Evolutionary conservation across 2,329 filamentous ascomycete genomes (phyloP).

Genomic region (Alternaria postmessia): DNA sequence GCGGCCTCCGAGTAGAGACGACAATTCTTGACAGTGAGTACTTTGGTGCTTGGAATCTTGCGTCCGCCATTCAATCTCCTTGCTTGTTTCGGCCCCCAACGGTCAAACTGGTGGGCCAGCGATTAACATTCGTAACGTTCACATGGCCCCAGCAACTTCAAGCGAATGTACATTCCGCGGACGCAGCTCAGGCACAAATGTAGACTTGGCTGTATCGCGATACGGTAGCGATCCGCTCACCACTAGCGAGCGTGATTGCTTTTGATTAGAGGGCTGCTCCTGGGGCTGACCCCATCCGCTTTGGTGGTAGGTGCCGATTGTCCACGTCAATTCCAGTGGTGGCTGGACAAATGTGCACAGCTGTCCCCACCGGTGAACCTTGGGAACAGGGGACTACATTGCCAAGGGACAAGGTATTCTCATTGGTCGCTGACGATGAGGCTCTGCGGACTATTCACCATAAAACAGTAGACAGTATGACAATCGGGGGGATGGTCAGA

Average conservation of each 20-base stretch:
- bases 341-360: slow-evolving; percentile 36
- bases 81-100: slow-evolving; percentile 34
- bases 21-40: slow-evolving; percentile 9
- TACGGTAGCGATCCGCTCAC: slow-evolving; percentile 35
- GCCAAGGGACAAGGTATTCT: slow-evolving; percentile 16
- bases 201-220: slow-evolving; percentile 24
- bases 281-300: slow-evolving; percentile 34
- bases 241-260: slow-evolving; percentile 30
- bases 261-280: slow-evolving; percentile 34
- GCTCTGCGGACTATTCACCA: slow-evolving; percentile 44
- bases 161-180: slow-evolving; percentile 25
- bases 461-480: slow-evolving; percentile 41
- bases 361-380: slow-evolving; percentile 43
- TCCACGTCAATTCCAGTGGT: slow-evolving; percentile 38
- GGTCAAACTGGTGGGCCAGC: slow-evolving; percentile 25
- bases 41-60: slow-evolving; percentile 8
- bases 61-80: slow-evolving; percentile 12
- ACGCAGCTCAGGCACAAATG: slow-evolving; percentile 22
- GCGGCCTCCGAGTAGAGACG: slow-evolving; percentile 19
- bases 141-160: slow-evolving; percentile 14
- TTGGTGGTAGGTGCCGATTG: slow-evolving; percentile 31
- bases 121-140: slow-evolving; percentile 24
- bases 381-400: slow-evolving; percentile 9
- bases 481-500: slow-evolving; percentile 28
- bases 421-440: slow-evolving; percentile 36